These are phyloP conservation scores for Acidomyces sp. DNA, from an alignment of 495 filamentous ascomycete genomes.

Conservation along the genomic window DNA sequence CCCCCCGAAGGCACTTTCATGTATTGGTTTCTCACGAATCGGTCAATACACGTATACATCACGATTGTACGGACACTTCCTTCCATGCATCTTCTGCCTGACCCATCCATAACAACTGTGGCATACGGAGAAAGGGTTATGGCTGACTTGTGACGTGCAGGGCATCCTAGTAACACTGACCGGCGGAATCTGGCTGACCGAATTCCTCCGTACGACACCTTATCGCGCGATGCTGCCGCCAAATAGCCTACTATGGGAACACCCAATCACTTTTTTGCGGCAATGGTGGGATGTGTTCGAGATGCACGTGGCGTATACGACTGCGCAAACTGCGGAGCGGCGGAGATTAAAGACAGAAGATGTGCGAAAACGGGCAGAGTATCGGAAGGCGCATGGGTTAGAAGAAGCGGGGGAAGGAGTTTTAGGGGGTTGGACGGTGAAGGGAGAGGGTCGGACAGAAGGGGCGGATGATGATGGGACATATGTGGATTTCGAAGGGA, in stretches of 20 bases:
- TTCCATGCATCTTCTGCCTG: too few relatives aligned
- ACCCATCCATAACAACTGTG: too few relatives aligned
- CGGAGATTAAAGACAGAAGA: conserved; percentile 58
- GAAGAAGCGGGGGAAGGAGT: conserved; percentile 31
- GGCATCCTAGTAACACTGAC: conserved; percentile 55
- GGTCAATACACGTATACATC: conserved; percentile 63
- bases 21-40: conserved; percentile 60
- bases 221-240: conserved; percentile 61
- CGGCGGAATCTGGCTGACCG: conserved; percentile 50
- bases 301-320: conserved; percentile 52
- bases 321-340: conserved; percentile 50
- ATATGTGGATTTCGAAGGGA: conserved; percentile 25
- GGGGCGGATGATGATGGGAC: conserved; percentile 18
- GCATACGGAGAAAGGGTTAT: too few relatives aligned
- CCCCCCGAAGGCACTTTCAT: conserved; percentile 60
- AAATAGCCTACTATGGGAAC: conserved; percentile 41
- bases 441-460: conserved; percentile 15
- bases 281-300: conserved; percentile 52
- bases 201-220: conserved; percentile 57
- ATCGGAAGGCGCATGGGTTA: conserved; percentile 69
- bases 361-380: conserved; percentile 63
- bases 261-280: conserved; percentile 48
- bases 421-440: conserved; percentile 32
- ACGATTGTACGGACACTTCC: conserved; percentile 59
- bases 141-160: conserved; percentile 35